phyloP scores from a whole-genome alignment of 371 early-diverging fungal species.

The Dichotomocladium elegans region DNA sequence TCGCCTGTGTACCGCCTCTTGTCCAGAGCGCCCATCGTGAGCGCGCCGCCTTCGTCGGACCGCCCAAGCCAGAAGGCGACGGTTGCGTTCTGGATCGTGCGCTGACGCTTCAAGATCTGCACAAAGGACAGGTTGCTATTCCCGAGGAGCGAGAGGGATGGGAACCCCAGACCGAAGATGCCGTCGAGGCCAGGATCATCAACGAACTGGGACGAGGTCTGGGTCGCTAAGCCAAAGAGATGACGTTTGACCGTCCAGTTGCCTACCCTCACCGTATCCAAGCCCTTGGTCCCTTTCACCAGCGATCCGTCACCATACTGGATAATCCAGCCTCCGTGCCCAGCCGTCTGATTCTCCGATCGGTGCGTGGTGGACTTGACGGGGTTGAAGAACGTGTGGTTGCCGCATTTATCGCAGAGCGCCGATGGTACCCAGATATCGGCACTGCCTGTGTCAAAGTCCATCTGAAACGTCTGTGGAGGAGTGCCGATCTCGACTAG shows the following conservation, averaged over 20 bases:
- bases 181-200: constrained; percentile 17
- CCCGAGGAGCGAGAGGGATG: constrained; percentile 13
- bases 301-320: constrained; percentile 53
- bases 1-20: constrained; percentile 18
- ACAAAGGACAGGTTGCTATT: constrained; percentile 7
- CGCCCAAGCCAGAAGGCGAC: constrained; percentile 16
- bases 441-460: constrained; percentile 57
- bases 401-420: constrained; percentile 24
- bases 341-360: background rate
- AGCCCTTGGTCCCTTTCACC: constrained; percentile 31
- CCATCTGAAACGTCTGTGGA: constrained; percentile 47
- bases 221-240: constrained; percentile 23
- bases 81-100: constrained; percentile 12
- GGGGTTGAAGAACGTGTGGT: constrained; percentile 17
- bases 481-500: constrained; percentile 50
- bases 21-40: constrained; percentile 21
- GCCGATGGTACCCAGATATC: constrained; percentile 51
- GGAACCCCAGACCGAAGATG: constrained; percentile 31
- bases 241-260: constrained; percentile 14
- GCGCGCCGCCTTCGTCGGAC: constrained; percentile 15
- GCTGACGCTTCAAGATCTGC: constrained; percentile 7
- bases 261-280: constrained; percentile 26
- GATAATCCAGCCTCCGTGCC: constrained; percentile 18
- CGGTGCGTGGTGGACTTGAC: constrained; percentile 18
- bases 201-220: constrained; percentile 10